Evolutionary conservation across 2,329 filamentous ascomycete genomes (phyloP), one percentile per base, ranked within the genome.

Genomic region (Diaporthe ilicicola): DNA sequence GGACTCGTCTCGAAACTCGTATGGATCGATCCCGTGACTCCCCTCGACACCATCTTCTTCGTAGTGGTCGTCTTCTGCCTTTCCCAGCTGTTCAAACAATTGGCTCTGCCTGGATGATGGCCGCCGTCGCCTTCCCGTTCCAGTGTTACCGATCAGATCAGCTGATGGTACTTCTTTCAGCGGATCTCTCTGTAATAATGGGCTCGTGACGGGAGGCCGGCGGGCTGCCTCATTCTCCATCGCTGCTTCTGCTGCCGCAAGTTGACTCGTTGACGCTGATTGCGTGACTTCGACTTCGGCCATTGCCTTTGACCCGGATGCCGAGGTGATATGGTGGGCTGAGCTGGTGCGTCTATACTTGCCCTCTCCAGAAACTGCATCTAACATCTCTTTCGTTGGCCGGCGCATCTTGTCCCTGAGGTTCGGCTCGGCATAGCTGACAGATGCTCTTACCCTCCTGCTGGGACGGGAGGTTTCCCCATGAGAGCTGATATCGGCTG

Each of bases 401-500:
- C 93, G 88, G 71, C 93, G 88, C 93, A 96, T 95, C 82, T 96
- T 96, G 77, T 91, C 92, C 73, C 92, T 88, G 51, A 96, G 84
- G 76, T 93, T 95, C 1, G 93, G 93, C 79, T 95, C 93, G 13
- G 93, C 92, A 79, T 96, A 96, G 82, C 92, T 95, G 73, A 96
- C 88, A 62, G 90, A 86, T 13, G 89, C 83, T 76, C 92, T 86
- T 59, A 89, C 89, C 74, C 93, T 88, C 74, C 93, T 86, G 75
- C 90, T 92, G 27, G 89, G 88, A 54, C 93, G 87, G 34, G 88
- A 85, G 34, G 87, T 87, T 75, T 92, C 88, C 62, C 87, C 86
- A 44, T 80, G 84, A 9, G 81, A 82, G 9, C 85, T 87, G 44
- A 91, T 86, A 74, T 91, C 87, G 19, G 83, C 79, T 5, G 89